A percentile compares a stretch with the other conserved stretches of the same genome.
These are phyloP conservation scores for Pulicaria dysenterica DNA, from an alignment of 129 eudicot genomes.

Conservation along the genomic window DNA sequence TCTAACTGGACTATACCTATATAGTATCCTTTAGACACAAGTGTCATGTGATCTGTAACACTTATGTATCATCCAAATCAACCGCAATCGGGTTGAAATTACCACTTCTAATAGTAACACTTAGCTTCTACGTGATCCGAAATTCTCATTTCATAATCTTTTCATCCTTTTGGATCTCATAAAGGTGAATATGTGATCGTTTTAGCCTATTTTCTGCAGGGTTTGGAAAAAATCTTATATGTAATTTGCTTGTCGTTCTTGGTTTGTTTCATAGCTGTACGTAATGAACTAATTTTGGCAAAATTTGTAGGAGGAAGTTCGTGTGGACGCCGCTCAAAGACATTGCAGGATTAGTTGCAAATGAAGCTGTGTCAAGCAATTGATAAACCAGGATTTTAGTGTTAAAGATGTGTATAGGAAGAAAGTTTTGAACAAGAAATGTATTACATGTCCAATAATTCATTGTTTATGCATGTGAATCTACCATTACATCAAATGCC, in stretches of 20 bases:
- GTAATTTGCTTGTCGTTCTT: slow-evolving; percentile 7
- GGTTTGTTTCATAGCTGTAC: neutral
- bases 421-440: slow-evolving; percentile 26
- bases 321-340: slow-evolving; percentile 84
- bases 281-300: too few species aligned
- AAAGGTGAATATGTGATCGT: neutral
- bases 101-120: too few species aligned
- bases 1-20: too few species aligned
- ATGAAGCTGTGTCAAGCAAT: slow-evolving; percentile 22
- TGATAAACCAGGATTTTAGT: neutral
- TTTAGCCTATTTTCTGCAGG: neutral
- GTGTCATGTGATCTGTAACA: neutral
- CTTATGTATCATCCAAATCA: too few species aligned
- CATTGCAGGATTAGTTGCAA: slow-evolving; percentile 56
- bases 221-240: neutral
- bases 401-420: slow-evolving; percentile 34
- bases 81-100: too few species aligned
- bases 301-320: slow-evolving; percentile 61
- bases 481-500: neutral
- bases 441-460: slow-evolving; percentile 7
- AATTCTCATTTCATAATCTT: too few species aligned
- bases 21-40: neutral
- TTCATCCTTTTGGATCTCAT: too few species aligned
- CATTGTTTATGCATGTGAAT: slow-evolving; percentile 16
- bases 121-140: too few species aligned